A percentile compares a stretch with the other conserved stretches of the same genome.
These are phyloP conservation scores for Aspergillus terreus DNA, from an alignment of 2,329 filamentous ascomycete species.

Conservation along the genomic window DNA sequence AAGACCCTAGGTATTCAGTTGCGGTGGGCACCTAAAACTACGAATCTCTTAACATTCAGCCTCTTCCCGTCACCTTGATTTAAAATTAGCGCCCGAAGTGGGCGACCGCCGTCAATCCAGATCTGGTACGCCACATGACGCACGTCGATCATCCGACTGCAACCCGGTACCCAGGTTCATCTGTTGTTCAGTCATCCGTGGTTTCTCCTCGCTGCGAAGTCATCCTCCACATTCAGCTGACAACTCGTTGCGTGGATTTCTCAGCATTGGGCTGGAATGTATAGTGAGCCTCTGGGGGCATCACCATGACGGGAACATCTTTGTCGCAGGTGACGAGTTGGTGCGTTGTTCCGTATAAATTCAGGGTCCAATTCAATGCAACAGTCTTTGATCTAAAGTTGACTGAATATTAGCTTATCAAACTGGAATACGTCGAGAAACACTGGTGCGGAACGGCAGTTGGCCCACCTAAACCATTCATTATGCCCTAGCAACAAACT, in stretches of 20 bases:
- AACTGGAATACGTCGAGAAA: background rate
- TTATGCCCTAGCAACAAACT: background rate
- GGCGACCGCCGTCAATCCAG: background rate
- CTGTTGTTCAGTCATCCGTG: background rate
- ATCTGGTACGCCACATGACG: background rate
- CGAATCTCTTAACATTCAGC: background rate
- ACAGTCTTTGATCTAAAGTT: background rate
- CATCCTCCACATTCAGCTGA: background rate
- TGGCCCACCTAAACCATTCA: background rate
- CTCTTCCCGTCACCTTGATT: background rate
- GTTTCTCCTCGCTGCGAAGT: background rate
- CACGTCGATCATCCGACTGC: background rate
- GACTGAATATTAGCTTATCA: background rate
- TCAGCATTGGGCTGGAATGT: background rate
- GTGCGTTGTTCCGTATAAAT: background rate
- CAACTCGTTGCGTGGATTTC: background rate
- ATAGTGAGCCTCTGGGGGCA: background rate
- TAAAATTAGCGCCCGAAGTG: background rate
- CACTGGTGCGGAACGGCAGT: conserved; percentile 1
- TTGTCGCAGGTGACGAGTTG: background rate
- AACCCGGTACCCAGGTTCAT: background rate
- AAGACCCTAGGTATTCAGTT: background rate
- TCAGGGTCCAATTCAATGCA: background rate
- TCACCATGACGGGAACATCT: background rate
- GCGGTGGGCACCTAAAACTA: background rate